Evolutionary conservation across 2,329 filamentous ascomycete species (phyloP).

Genomic region (Stachybotrys echinatus): DNA sequence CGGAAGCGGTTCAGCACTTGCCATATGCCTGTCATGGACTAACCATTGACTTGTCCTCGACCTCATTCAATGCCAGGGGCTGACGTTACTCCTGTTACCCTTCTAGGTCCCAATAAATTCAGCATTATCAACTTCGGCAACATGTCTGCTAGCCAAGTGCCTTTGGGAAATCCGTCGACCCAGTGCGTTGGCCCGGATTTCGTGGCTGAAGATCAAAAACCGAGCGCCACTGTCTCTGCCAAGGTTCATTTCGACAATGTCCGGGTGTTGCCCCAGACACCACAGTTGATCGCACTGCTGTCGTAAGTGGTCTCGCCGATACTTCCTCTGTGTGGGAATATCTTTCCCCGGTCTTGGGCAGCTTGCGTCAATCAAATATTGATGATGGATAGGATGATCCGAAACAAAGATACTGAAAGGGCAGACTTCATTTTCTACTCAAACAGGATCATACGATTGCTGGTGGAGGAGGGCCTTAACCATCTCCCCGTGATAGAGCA

Average conservation of each 20-base stretch:
- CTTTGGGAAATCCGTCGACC: conserved; percentile 25
- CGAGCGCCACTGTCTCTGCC: conserved; percentile 82
- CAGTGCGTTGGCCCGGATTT: conserved; percentile 78
- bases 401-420: conserved; percentile 81
- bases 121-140: too few species aligned
- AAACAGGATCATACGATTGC: conserved; percentile 91
- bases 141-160: conserved; percentile 1
- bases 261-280: conserved; percentile 84
- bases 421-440: conserved; percentile 99
- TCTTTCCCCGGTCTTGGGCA: not conserved
- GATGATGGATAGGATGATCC: conserved; percentile 69
- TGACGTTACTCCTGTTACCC: too few species aligned
- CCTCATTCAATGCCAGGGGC: too few species aligned
- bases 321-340: conserved; percentile 1
- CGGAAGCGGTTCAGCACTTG: too few species aligned
- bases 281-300: conserved; percentile 92
- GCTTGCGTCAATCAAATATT: not conserved
- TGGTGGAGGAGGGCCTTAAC: conserved; percentile 96
- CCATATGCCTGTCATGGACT: too few species aligned
- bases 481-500: conserved; percentile 90
- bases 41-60: too few species aligned
- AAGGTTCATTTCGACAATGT: conserved; percentile 80
- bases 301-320: conserved; percentile 61
- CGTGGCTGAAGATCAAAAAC: conserved; percentile 69
- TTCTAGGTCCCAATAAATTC: too few species aligned